phyloP scores from a whole-genome alignment of 805 yeast genomes.

The Suhomyces emberorum region DNA sequence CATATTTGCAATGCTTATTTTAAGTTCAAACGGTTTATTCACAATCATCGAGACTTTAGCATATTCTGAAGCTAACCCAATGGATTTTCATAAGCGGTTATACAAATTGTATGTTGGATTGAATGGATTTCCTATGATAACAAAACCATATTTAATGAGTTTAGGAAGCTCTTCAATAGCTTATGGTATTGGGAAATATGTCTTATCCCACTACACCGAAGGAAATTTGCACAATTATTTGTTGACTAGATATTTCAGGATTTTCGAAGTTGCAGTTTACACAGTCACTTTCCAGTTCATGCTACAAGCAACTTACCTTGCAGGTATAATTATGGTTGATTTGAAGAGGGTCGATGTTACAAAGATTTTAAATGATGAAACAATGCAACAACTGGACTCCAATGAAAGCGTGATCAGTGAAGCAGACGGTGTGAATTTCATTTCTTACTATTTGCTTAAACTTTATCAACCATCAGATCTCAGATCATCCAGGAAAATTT shows the following conservation, averaged over 20 bases:
- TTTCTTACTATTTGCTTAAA: constrained; percentile 23
- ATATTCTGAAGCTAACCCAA: constrained; percentile 14
- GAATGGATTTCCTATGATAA: constrained; percentile 23
- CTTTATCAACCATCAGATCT: constrained; percentile 9
- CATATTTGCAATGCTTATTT: constrained; percentile 21
- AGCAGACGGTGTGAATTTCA: constrained; percentile 24
- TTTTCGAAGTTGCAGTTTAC: constrained; percentile 26
- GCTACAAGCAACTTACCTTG: constrained; percentile 60
- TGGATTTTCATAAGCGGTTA: constrained; percentile 22
- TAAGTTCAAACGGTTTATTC: constrained; percentile 30
- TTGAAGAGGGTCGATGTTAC: constrained; percentile 58
- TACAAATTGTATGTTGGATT: constrained; percentile 29
- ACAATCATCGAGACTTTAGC: constrained; percentile 24
- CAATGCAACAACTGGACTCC: background rate
- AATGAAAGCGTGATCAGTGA: constrained; percentile 7
- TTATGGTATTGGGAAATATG: constrained; percentile 4
- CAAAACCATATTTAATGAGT: constrained; percentile 20
- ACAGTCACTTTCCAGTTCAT: constrained; percentile 57
- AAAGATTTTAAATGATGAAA: constrained; percentile 35
- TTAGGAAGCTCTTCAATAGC: constrained; percentile 12
- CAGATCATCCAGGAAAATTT: constrained; percentile 12
- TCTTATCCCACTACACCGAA: constrained; percentile 11
- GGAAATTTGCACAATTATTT: constrained; percentile 13
- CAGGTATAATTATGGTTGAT: constrained; percentile 67
- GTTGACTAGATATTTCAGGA: constrained; percentile 16